Conservation (phyloP, 495 filamentous ascomycete genomes). For the Trichoderma parareesei region DNA sequence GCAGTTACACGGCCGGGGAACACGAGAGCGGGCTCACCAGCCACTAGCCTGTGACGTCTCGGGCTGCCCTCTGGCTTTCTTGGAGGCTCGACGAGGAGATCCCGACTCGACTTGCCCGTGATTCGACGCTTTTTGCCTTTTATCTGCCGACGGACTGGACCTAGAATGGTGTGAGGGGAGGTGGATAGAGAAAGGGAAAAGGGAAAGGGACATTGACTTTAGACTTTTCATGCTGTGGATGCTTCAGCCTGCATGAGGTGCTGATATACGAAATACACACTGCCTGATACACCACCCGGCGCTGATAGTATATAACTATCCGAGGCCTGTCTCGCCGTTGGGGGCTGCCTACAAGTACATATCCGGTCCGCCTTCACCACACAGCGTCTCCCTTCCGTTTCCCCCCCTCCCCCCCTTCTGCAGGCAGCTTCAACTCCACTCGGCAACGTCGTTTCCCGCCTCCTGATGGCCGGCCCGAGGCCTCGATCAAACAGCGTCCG, state of each 20-base stretch:
- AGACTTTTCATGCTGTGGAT: conserved; percentile 2
- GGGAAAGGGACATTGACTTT: background rate
- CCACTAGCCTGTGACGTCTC: conserved; percentile 5
- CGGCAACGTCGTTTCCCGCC: background rate
- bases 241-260: background rate
- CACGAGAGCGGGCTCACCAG: conserved; percentile 3
- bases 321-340: background rate
- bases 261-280: background rate
- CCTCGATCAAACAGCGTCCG: conserved; percentile 5
- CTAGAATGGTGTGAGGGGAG: background rate
- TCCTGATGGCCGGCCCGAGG: conserved; percentile 3
- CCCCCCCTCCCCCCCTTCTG: background rate
- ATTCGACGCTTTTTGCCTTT: background rate
- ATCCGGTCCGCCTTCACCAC: background rate
- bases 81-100: background rate
- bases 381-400: no score
- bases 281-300: background rate
- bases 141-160: background rate
- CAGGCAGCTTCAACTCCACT: background rate
- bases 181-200: background rate
- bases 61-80: background rate
- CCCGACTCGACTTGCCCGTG: background rate
- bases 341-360: background rate
- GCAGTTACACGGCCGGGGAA: background rate
- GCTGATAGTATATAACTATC: background rate